Conservation (phyloP, 805 yeast genomes). For the Torulaspora gathmanii region DNA sequence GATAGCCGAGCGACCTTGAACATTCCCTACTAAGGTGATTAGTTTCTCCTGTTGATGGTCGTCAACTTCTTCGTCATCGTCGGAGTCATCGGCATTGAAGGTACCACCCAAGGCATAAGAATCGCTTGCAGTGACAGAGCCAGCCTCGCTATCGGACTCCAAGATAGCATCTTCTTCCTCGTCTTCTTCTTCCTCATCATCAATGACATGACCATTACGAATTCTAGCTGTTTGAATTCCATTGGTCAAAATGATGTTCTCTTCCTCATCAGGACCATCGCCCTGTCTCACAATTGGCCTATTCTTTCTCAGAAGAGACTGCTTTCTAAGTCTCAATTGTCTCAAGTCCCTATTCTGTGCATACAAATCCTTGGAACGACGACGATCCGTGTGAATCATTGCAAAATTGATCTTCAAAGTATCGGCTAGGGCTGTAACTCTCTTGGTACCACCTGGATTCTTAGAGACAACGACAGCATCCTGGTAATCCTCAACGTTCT, state of each 20-base stretch:
- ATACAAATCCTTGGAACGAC: slow-evolving; percentile 69
- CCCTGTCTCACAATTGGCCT: slow-evolving; percentile 40
- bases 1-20: slow-evolving; percentile 84
- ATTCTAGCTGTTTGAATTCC: slow-evolving; percentile 94
- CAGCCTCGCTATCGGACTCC: slow-evolving; percentile 32
- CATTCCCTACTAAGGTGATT: slow-evolving; percentile 95
- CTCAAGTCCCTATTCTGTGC: slow-evolving; percentile 40
- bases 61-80: slow-evolving; percentile 58
- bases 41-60: slow-evolving; percentile 58
- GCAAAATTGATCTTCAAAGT: slow-evolving; percentile 93
- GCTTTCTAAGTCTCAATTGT: slow-evolving; percentile 42
- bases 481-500: slow-evolving; percentile 77
- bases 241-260: slow-evolving; percentile 62
- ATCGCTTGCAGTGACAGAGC: slow-evolving; percentile 21
- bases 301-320: slow-evolving; percentile 44
- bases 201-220: slow-evolving; percentile 94
- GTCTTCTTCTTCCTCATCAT: slow-evolving; percentile 56
- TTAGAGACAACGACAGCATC: slow-evolving; percentile 96
- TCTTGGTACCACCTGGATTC: slow-evolving; percentile 97
- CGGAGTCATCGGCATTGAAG: slow-evolving; percentile 78
- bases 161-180: slow-evolving; percentile 28
- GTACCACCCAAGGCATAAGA: slow-evolving; percentile 74
- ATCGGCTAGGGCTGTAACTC: slow-evolving; percentile 98
- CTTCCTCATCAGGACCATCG: slow-evolving; percentile 53
- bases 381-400: slow-evolving; percentile 97